These are phyloP conservation scores for Stachybotrys echinatus DNA, from an alignment of 2,329 filamentous ascomycete species.

Conservation along the genomic window DNA sequence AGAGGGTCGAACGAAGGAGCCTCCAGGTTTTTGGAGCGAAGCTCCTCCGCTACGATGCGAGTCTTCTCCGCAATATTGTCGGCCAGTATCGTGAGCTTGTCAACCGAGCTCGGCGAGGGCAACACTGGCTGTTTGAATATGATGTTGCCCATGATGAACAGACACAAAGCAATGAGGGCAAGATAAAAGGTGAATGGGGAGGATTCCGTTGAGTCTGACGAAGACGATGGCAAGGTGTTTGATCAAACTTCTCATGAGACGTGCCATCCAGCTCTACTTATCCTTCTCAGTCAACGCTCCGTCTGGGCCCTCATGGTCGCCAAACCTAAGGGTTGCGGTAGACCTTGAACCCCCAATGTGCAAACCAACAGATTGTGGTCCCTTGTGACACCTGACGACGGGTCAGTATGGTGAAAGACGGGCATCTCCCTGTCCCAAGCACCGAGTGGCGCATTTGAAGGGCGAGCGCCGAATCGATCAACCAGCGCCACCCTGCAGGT, in stretches of 20 bases:
- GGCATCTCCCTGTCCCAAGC: neutral
- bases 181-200: no score
- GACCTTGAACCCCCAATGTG: neutral
- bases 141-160: neutral
- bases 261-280: no score
- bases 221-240: no score
- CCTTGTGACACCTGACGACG: neutral
- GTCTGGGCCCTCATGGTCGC: neutral
- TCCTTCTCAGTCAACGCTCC: no score
- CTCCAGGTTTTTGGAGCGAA: slow-evolving; percentile 10
- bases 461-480: neutral
- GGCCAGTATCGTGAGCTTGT: slow-evolving; percentile 10
- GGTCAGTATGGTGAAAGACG: neutral
- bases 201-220: no score
- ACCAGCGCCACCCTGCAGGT: neutral
- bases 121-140: neutral
- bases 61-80: slow-evolving; percentile 13
- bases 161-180: no score
- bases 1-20: slow-evolving; percentile 12
- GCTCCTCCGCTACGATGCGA: slow-evolving; percentile 7
- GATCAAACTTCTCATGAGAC: no score
- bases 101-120: slow-evolving; percentile 2
- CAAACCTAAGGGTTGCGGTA: neutral
- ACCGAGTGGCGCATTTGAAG: neutral
- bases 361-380: neutral